Percentiles rank a stretch among this genome's conserved stretches.
phyloP scores from a whole-genome alignment of 129 eudicot species.

The Deinandra increscens region DNA sequence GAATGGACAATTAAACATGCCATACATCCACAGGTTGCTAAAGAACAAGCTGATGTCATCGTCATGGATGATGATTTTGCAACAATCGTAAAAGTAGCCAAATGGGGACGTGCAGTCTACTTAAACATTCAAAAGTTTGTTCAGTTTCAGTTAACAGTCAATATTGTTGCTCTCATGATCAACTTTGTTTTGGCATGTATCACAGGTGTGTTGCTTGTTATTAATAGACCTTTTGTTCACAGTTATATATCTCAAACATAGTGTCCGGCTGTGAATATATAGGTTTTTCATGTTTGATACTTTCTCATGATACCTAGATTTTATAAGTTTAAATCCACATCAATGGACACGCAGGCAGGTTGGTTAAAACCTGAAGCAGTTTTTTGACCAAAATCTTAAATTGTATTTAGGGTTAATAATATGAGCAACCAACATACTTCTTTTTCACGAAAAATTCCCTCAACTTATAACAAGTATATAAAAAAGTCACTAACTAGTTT shows the following conservation, averaged over 20 bases:
- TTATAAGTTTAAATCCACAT: neutral
- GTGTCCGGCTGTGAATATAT: neutral
- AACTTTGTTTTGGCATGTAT: constrained; percentile 86
- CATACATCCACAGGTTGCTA: constrained; percentile 65
- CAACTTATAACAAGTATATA: too few species aligned
- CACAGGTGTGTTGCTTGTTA: constrained; percentile 43
- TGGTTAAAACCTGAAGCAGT: too few species aligned
- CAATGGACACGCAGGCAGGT: neutral
- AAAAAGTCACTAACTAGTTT: too few species aligned
- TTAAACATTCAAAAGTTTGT: constrained; percentile 96
- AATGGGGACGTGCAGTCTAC: constrained; percentile 96
- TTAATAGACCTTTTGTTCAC: neutral
- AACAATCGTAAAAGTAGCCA: constrained; percentile 87
- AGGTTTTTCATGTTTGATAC: neutral
- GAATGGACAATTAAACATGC: too few species aligned
- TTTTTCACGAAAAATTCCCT: too few species aligned
- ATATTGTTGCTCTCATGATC: constrained; percentile 92
- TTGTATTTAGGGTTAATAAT: too few species aligned
- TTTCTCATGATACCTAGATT: neutral
- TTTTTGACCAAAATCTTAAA: neutral
- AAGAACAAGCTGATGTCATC: constrained; percentile 93
- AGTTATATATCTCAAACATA: neutral
- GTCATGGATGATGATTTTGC: constrained; percentile 88
- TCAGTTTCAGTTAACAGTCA: constrained; percentile 92
- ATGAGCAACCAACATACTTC: too few species aligned